Conservation (phyloP, 352 stramenopile genomes). For the Pythium grandisporangium region DNA sequence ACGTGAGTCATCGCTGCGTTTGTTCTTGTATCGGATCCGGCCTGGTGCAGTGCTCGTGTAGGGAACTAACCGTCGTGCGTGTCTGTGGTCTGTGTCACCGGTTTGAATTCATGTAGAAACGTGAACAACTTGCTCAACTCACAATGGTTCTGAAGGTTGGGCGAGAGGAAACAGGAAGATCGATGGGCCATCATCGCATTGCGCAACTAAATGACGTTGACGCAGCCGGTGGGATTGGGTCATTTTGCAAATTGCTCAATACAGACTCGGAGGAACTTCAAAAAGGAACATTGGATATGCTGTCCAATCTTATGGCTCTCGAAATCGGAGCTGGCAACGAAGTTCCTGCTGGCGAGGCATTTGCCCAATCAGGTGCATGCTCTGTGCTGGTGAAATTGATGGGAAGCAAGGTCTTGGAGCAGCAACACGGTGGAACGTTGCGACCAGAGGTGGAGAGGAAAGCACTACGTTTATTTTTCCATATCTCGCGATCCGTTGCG, state of each 20-base stretch:
- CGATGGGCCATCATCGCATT: conserved; percentile 66
- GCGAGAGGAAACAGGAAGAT: conserved; percentile 44
- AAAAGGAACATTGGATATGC: conserved; percentile 53
- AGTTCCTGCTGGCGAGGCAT: conserved; percentile 45
- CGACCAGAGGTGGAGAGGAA: conserved; percentile 60
- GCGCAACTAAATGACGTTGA: conserved; percentile 82
- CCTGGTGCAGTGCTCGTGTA: too few relatives aligned
- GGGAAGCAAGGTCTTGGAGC: conserved; percentile 43
- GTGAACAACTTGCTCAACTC: conserved; percentile 59
- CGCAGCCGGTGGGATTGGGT: conserved; percentile 56
- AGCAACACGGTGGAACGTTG: conserved; percentile 28
- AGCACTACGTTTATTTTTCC: conserved; percentile 61
- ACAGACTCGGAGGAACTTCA: conserved; percentile 46
- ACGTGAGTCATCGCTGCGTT: conserved; percentile 11
- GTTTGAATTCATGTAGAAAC: conserved; percentile 26
- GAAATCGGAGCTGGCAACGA: conserved; percentile 68
- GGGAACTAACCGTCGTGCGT: too few relatives aligned
- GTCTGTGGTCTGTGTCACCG: not conserved
- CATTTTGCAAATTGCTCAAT: conserved; percentile 60
- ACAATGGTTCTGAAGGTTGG: conserved; percentile 39
- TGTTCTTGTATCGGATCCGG: too few relatives aligned
- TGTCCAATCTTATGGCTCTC: conserved; percentile 66
- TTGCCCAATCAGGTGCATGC: conserved; percentile 52
- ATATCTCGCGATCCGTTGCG: conserved; percentile 50
- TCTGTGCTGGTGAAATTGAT: conserved; percentile 47